These are phyloP conservation scores for Cymbidium sinense DNA, from an alignment of 106 monocot genomes.

Conservation along the genomic window DNA sequence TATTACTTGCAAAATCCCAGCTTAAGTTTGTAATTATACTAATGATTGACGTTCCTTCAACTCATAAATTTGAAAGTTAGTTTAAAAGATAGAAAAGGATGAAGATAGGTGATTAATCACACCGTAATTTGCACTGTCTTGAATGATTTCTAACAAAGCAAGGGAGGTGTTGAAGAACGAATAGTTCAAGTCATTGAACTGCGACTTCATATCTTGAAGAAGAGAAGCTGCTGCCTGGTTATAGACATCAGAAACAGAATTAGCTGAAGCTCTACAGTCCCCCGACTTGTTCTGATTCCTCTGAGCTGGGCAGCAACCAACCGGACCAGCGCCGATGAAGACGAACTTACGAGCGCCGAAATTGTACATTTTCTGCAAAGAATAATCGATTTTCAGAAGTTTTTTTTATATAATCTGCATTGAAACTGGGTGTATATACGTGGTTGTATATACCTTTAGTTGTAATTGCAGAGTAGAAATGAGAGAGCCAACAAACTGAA, in stretches of 20 bases:
- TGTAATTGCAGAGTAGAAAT: constrained; percentile 33
- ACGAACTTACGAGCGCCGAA: constrained; percentile 69
- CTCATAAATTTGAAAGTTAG: background rate
- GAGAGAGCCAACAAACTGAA: constrained; percentile 43
- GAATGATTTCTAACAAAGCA: constrained; percentile 29
- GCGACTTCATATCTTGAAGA: constrained; percentile 35
- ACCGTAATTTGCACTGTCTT: constrained; percentile 34
- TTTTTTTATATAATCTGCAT: no score
- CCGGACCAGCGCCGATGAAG: constrained; percentile 48
- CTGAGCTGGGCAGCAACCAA: constrained; percentile 69
- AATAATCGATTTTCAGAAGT: background rate
- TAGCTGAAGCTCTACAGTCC: constrained; percentile 33
- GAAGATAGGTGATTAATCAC: background rate
- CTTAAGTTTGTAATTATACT: no score
- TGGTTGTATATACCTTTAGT: constrained; percentile 30
- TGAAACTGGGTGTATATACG: background rate
- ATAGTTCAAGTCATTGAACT: constrained; percentile 40
- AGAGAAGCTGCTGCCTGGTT: constrained; percentile 23
- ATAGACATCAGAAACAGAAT: constrained; percentile 24
- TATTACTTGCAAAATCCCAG: no score
- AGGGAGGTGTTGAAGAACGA: constrained; percentile 53
- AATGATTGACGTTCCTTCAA: no score
- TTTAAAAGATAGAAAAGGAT: background rate
- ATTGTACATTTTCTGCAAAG: constrained; percentile 55
- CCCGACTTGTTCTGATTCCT: constrained; percentile 27